Evolutionary conservation across 371 early-diverging fungal genomes (phyloP).

Genomic region (Syncephalastrum monosporum): DNA sequence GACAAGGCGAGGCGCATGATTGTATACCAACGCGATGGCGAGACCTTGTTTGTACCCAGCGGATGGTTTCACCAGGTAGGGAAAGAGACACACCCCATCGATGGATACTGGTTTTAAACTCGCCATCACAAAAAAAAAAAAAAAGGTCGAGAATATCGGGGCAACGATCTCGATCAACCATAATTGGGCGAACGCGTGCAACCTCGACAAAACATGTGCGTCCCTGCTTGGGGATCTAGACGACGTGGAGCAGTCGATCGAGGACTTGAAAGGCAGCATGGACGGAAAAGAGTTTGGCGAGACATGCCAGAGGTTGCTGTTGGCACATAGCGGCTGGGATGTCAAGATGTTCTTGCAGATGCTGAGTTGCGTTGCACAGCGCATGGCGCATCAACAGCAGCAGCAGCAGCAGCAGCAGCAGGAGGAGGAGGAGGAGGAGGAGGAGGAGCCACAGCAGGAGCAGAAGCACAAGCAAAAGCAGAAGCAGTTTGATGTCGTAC

Average conservation of each 20-base stretch:
- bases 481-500: no score
- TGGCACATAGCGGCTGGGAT: conserved; percentile 63
- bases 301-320: conserved; percentile 49
- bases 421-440: conserved; percentile 5
- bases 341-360: conserved; percentile 37
- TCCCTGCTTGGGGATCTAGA: conserved; percentile 48
- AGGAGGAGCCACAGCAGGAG: no score
- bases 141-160: conserved; percentile 60
- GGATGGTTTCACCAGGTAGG: conserved; percentile 75
- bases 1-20: conserved; percentile 47
- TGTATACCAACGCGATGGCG: conserved; percentile 59
- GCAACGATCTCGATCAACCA: conserved; percentile 78
- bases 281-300: conserved; percentile 43
- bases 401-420: conserved; percentile 8
- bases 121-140: not conserved
- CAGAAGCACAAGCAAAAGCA: conserved; percentile 5
- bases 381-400: conserved; percentile 3
- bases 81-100: not conserved
- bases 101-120: not conserved
- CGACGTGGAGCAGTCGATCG: conserved; percentile 54
- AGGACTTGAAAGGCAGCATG: conserved; percentile 52
- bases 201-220: conserved; percentile 44
- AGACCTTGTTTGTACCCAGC: conserved; percentile 73
- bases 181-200: conserved; percentile 70
- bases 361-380: conserved; percentile 14